These are phyloP conservation scores for Zymoseptoria crescenta DNA, from an alignment of 2,329 filamentous ascomycete genomes.

Conservation along the genomic window DNA sequence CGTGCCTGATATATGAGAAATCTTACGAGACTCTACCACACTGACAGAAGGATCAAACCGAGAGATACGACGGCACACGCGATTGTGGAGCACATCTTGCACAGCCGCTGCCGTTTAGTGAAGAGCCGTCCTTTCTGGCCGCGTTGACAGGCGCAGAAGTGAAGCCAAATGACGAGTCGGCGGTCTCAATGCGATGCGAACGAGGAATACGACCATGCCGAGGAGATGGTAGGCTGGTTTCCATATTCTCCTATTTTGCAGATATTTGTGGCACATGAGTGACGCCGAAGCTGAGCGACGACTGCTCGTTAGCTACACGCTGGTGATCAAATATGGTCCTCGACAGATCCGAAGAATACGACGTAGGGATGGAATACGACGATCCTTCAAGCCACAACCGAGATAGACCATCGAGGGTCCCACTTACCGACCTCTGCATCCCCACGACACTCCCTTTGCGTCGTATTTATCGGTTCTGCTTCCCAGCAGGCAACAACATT, in stretches of 20 bases:
- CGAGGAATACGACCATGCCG: neutral
- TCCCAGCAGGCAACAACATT: neutral
- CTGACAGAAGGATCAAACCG: neutral
- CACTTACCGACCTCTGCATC: neutral
- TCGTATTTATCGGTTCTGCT: neutral
- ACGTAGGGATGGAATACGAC: no score
- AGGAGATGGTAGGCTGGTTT: no score
- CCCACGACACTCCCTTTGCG: neutral
- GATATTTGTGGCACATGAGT: neutral
- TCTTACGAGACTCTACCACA: neutral
- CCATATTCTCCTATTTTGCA: no score
- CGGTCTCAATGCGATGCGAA: neutral
- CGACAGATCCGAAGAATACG: no score
- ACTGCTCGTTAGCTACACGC: no score
- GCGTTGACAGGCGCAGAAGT: neutral
- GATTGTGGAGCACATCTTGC: neutral
- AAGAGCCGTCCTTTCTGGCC: neutral
- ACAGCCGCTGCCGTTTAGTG: neutral
- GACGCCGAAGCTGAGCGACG: neutral
- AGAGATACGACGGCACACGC: neutral
- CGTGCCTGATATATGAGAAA: neutral
- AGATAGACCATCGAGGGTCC: no score
- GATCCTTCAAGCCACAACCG: neutral
- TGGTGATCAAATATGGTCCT: no score
- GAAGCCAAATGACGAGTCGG: neutral